phyloP scores from a whole-genome alignment of 2,329 filamentous ascomycete species.

The Trichophyton mentagrophytes region DNA sequence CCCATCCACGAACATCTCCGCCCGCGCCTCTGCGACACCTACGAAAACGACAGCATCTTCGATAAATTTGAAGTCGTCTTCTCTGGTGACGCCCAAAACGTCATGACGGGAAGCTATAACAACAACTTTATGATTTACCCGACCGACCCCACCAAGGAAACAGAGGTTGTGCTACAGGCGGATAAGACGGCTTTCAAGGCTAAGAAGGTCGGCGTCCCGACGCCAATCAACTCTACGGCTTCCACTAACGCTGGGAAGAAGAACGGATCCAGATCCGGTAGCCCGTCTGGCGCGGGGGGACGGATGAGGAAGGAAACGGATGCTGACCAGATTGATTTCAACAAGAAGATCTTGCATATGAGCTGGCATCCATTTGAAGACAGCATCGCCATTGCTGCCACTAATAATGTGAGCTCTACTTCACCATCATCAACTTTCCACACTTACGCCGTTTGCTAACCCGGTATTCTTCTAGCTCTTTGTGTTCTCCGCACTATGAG shows the following conservation, averaged over 20 bases:
- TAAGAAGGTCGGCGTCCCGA: constrained; percentile 97
- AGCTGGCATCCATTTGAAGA: constrained; percentile 99
- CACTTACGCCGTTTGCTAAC: constrained; percentile 13
- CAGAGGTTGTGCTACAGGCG: constrained; percentile 91
- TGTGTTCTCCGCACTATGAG: constrained; percentile 63
- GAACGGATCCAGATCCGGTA: constrained; percentile 72
- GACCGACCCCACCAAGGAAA: constrained; percentile 87
- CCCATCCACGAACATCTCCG: constrained; percentile 95
- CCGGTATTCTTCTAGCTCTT: constrained; percentile 44
- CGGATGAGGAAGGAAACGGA: constrained; percentile 99
- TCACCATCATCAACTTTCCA: background rate
- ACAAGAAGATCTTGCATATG: constrained; percentile 99
- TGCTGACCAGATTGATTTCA: constrained; percentile 98
- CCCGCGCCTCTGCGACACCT: constrained; percentile 89
- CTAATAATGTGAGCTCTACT: constrained; percentile 74
- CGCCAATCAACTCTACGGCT: constrained; percentile 73
- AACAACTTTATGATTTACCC: constrained; percentile 99
- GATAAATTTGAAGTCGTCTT: constrained; percentile 99
- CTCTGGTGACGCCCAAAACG: constrained; percentile 94
- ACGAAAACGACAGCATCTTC: constrained; percentile 98
- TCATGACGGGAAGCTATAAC: constrained; percentile 99
- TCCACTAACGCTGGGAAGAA: constrained; percentile 67
- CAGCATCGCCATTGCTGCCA: constrained; percentile 97
- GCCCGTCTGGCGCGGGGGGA: constrained; percentile 75
- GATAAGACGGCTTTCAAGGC: constrained; percentile 99